phyloP scores from a whole-genome alignment of 1,284 basidiomycete species.

The Polyporus tsugae region DNA sequence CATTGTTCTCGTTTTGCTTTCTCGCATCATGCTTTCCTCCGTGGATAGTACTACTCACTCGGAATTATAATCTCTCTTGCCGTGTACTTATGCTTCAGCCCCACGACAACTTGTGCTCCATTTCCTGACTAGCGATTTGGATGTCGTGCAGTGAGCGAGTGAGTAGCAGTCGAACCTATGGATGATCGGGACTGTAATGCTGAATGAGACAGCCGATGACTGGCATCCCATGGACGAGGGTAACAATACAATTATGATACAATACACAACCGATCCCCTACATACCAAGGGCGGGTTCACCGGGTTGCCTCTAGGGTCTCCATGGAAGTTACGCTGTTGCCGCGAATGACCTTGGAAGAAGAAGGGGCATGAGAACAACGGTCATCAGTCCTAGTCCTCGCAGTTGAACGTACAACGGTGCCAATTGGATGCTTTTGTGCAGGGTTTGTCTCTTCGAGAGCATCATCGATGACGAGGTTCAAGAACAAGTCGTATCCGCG shows the following conservation, averaged over 20 bases:
- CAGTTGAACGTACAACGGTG: constrained; percentile 76
- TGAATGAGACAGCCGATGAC: neutral
- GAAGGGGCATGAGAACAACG: constrained; percentile 25
- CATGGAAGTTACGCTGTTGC: constrained; percentile 94
- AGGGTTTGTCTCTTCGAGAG: constrained; percentile 88
- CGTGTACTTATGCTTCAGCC: neutral
- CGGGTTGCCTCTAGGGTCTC: constrained; percentile 80
- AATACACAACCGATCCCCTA: constrained; percentile 29
- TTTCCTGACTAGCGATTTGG: neutral
- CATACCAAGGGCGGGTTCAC: constrained; percentile 36
- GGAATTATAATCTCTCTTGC: neutral
- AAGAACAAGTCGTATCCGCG: constrained; percentile 99
- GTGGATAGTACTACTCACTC: neutral
- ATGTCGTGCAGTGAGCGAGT: neutral
- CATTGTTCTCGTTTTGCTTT: neutral
- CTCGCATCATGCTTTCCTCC: neutral
- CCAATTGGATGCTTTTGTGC: constrained; percentile 93
- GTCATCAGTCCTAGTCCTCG: neutral
- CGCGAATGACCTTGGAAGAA: constrained; percentile 82
- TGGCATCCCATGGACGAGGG: constrained; percentile 16
- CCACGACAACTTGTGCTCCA: neutral
- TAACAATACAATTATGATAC: constrained; percentile 35
- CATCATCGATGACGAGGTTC: constrained; percentile 97
- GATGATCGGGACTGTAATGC: neutral
- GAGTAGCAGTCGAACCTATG: neutral